phyloP scores from a whole-genome alignment of 495 filamentous ascomycete genomes.

The Diplogelasinospora grovesii region DNA sequence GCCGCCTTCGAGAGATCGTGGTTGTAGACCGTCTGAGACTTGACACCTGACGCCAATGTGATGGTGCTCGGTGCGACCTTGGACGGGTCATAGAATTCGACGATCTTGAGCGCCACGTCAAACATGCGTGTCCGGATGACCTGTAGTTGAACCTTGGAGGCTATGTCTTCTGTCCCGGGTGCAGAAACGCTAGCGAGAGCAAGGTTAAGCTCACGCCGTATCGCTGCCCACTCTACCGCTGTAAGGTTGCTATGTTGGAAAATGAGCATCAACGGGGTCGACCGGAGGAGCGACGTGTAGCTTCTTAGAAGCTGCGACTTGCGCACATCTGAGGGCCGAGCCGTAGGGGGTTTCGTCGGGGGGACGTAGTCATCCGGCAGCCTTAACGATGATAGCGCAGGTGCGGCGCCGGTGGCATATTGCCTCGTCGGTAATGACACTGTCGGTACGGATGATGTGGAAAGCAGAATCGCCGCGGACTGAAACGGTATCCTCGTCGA shows the following conservation, averaged over 20 bases:
- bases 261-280: constrained; percentile 79
- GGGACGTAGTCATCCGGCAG: constrained; percentile 52
- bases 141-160: constrained; percentile 62
- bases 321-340: constrained; percentile 75
- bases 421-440: constrained; percentile 17
- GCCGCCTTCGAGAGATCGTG: constrained; percentile 72
- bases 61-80: constrained; percentile 15
- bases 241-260: constrained; percentile 97
- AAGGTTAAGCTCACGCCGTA: constrained; percentile 70
- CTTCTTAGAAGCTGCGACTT: constrained; percentile 92
- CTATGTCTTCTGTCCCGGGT: constrained; percentile 15
- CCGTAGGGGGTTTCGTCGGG: constrained; percentile 77
- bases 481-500: constrained; percentile 14
- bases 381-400: constrained; percentile 37
- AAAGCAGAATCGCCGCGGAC: constrained; percentile 13
- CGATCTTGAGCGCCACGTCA: constrained; percentile 69
- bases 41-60: constrained; percentile 30
- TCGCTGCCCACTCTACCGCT: constrained; percentile 75
- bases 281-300: constrained; percentile 89
- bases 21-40: constrained; percentile 39
- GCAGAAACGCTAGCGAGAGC: constrained; percentile 57
- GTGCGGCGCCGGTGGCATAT: constrained; percentile 31
- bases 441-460: constrained; percentile 12
- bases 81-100: constrained; percentile 76
- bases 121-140: constrained; percentile 87